Percentiles rank a stretch among this genome's conserved stretches.
Evolutionary conservation across 1,139 yeast genomes (phyloP).

Genomic region (Candida dubliniensis): DNA sequence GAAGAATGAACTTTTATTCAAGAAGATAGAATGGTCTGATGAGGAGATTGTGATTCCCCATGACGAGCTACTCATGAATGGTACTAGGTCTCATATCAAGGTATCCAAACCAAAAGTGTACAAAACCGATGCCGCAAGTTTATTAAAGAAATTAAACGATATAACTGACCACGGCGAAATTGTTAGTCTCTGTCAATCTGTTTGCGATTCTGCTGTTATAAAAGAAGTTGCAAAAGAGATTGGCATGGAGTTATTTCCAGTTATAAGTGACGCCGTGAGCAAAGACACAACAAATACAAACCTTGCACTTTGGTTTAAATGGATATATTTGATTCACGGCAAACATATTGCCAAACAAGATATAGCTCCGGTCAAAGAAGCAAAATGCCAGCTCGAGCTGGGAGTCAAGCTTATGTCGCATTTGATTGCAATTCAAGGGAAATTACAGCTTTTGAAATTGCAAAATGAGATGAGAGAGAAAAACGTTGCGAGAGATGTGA

Average conservation of each 20-base stretch:
- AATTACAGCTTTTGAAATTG: slow-evolving; percentile 40
- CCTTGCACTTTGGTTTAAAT: slow-evolving; percentile 50
- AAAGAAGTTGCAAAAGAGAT: slow-evolving; percentile 29
- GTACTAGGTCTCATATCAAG: not conserved
- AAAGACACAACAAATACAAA: slow-evolving; percentile 33
- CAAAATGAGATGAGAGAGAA: slow-evolving; percentile 39
- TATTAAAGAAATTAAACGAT: slow-evolving; percentile 21
- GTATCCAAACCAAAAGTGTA: slow-evolving; percentile 14
- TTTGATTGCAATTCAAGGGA: slow-evolving; percentile 45
- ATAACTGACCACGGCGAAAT: slow-evolving; percentile 10
- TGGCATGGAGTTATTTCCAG: slow-evolving; percentile 27
- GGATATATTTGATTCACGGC: slow-evolving; percentile 49
- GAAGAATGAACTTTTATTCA: slow-evolving; percentile 7
- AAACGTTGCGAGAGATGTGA: slow-evolving; percentile 18
- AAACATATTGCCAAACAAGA: slow-evolving; percentile 37
- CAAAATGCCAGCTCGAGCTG: slow-evolving; percentile 28
- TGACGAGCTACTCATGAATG: slow-evolving; percentile 1
- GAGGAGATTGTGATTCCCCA: not conserved
- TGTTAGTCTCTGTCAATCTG: slow-evolving; percentile 34
- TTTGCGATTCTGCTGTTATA: slow-evolving; percentile 32
- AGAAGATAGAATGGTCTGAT: slow-evolving; percentile 2
- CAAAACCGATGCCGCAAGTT: slow-evolving; percentile 25
- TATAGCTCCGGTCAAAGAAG: slow-evolving; percentile 28
- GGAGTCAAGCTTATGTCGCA: slow-evolving; percentile 40
- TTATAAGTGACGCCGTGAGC: slow-evolving; percentile 35